These are phyloP conservation scores for Alectoria sarmentosa DNA, from an alignment of 495 filamentous ascomycete species.

Conservation along the genomic window DNA sequence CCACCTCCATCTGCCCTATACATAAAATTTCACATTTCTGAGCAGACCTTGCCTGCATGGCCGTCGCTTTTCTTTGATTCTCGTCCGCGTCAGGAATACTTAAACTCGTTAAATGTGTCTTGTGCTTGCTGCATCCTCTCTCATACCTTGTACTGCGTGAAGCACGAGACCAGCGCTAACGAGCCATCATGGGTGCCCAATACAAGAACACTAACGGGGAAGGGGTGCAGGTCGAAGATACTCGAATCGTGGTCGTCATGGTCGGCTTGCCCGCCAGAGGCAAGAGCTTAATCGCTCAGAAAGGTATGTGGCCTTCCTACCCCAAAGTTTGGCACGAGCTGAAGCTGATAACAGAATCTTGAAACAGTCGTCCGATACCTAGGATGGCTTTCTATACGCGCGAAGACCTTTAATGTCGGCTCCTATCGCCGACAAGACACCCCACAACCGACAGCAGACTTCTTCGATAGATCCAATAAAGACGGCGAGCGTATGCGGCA, in stretches of 20 bases:
- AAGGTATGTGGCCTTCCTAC: slow-evolving; percentile 54
- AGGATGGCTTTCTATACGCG: slow-evolving; percentile 88
- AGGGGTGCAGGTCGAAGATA: slow-evolving; percentile 77
- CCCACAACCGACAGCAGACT: slow-evolving; percentile 78
- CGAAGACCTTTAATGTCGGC: slow-evolving; percentile 94
- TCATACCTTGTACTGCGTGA: neutral
- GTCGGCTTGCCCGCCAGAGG: slow-evolving; percentile 91
- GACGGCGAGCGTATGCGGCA: slow-evolving; percentile 86
- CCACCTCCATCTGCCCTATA: neutral
- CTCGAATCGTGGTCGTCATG: slow-evolving; percentile 97
- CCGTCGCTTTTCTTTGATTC: neutral
- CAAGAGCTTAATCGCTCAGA: slow-evolving; percentile 95
- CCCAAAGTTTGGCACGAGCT: slow-evolving; percentile 20
- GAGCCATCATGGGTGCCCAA: slow-evolving; percentile 25
- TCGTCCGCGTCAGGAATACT: neutral
- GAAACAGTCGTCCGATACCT: slow-evolving; percentile 82
- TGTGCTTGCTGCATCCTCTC: neutral
- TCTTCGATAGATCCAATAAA: slow-evolving; percentile 82
- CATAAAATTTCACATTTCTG: neutral
- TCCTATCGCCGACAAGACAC: slow-evolving; percentile 83
- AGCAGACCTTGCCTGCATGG: neutral
- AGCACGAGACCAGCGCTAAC: slow-evolving; percentile 8
- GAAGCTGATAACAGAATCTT: slow-evolving; percentile 17
- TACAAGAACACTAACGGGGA: slow-evolving; percentile 41
- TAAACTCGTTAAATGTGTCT: neutral